A percentile compares a stretch with the other conserved stretches of the same genome.
Conservation (phyloP, 805 yeast genomes). For the Metschnikowia continentalis region DNA sequence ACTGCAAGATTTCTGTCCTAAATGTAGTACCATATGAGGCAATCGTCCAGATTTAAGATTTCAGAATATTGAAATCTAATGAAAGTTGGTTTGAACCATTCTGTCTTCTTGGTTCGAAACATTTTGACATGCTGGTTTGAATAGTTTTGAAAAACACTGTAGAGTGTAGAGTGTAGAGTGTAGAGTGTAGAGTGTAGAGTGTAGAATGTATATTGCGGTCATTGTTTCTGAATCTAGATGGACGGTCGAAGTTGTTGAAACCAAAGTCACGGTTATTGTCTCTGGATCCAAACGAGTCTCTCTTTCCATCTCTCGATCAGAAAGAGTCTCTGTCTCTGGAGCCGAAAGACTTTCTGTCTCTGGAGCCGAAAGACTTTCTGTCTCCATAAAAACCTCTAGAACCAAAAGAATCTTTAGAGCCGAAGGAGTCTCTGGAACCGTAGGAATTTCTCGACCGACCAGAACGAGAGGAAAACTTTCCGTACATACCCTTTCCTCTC, state of each 20-base stretch:
- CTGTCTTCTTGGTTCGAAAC: too few species aligned
- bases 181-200: too few species aligned
- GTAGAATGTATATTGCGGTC: too few species aligned
- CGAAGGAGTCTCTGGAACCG: not conserved
- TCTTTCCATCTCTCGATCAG: not conserved
- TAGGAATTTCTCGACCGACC: not conserved
- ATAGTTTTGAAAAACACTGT: too few species aligned
- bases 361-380: too few species aligned
- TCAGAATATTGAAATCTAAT: too few species aligned
- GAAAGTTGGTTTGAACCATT: too few species aligned
- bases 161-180: too few species aligned
- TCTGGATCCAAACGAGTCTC: not conserved
- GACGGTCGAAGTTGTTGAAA: not conserved
- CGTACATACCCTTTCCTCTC: not conserved
- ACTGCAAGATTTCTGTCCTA: too few species aligned
- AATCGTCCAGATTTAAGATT: too few species aligned
- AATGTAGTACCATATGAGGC: too few species aligned
- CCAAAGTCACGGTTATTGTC: not conserved
- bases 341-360: not conserved
- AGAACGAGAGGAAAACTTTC: not conserved
- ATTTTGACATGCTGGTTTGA: too few species aligned
- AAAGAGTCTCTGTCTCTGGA: not conserved
- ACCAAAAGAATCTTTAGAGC: not conserved
- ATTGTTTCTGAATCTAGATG: not conserved
- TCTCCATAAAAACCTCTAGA: not conserved